Evolutionary conservation across 2,329 filamentous ascomycete genomes (phyloP).

Genomic region (Zymoseptoria crescenta): DNA sequence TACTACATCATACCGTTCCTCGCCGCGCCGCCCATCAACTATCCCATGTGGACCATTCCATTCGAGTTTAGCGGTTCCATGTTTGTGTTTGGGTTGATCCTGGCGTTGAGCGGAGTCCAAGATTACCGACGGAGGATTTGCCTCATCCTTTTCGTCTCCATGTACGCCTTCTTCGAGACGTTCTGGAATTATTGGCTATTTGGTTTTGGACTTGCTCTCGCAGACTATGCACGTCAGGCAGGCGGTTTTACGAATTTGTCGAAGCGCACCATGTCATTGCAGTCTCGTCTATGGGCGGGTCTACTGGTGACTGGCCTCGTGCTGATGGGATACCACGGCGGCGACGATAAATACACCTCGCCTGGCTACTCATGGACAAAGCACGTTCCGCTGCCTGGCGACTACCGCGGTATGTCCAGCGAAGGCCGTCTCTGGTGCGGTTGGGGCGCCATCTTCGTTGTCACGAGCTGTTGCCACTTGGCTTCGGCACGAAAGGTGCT

Average conservation of each 20-base stretch:
- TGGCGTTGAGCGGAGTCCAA: slow-evolving; percentile 1
- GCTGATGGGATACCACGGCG: neutral
- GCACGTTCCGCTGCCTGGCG: neutral
- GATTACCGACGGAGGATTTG: neutral
- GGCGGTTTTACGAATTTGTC: slow-evolving; percentile 3
- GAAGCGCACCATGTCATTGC: neutral
- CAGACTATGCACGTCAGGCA: slow-evolving; percentile 3
- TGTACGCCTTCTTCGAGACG: neutral
- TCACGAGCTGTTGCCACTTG: slow-evolving; percentile 4
- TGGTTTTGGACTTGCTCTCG: slow-evolving; percentile 2
- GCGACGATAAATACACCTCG: neutral
- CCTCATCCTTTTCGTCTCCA: neutral
- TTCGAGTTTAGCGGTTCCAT: slow-evolving; percentile 6
- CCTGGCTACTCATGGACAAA: slow-evolving; percentile 4
- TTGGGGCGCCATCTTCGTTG: slow-evolving; percentile 1
- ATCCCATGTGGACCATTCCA: slow-evolving; percentile 7
- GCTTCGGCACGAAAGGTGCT: slow-evolving; percentile 1
- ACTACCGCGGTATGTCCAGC: neutral
- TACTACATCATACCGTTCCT: neutral
- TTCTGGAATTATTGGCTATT: slow-evolving; percentile 8
- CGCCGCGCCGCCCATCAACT: slow-evolving; percentile 2
- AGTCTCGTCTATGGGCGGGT: neutral
- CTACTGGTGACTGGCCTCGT: slow-evolving; percentile 1
- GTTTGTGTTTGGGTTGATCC: slow-evolving; percentile 2
- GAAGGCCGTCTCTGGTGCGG: slow-evolving; percentile 5